A percentile compares a stretch with the other conserved stretches of the same genome.
Evolutionary conservation across 2,329 filamentous ascomycete species (phyloP).

Genomic region (Lasiodiplodia theobromae): DNA sequence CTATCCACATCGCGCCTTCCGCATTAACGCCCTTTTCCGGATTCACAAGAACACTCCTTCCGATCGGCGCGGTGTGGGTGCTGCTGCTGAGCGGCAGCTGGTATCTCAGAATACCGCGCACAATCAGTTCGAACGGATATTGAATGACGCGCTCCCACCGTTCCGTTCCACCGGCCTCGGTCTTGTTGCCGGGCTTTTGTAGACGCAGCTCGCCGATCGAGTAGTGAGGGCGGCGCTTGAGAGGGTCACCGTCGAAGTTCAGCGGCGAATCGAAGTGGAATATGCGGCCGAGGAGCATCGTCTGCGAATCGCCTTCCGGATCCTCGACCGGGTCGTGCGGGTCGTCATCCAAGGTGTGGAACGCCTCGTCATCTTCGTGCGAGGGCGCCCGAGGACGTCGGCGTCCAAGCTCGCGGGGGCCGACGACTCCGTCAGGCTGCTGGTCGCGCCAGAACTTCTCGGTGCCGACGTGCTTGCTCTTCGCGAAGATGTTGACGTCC

Average conservation of each 20-base stretch:
- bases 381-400: constrained; percentile 3
- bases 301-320: constrained; percentile 70
- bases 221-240: constrained; percentile 73
- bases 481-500: constrained; percentile 92
- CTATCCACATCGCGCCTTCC: constrained; percentile 28
- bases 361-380: not conserved
- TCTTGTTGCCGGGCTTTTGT: constrained; percentile 83
- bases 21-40: constrained; percentile 27
- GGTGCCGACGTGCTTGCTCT: constrained; percentile 84
- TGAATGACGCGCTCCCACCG: constrained; percentile 91
- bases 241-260: constrained; percentile 87
- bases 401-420: not conserved
- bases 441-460: constrained; percentile 54
- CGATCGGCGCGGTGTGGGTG: constrained; percentile 59
- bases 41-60: constrained; percentile 43
- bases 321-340: constrained; percentile 71
- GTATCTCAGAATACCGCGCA: constrained; percentile 91
- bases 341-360: constrained; percentile 54
- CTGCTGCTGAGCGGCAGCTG: constrained; percentile 66
- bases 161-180: constrained; percentile 78
- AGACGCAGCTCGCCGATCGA: constrained; percentile 87
- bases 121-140: constrained; percentile 91
- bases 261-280: constrained; percentile 86
- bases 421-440: constrained; percentile 33
- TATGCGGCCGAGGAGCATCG: constrained; percentile 91